A percentile compares a stretch with the other conserved stretches of the same genome.
Conservation (phyloP, 1,139 yeast species). For the Chernovozyma aurita region DNA sequence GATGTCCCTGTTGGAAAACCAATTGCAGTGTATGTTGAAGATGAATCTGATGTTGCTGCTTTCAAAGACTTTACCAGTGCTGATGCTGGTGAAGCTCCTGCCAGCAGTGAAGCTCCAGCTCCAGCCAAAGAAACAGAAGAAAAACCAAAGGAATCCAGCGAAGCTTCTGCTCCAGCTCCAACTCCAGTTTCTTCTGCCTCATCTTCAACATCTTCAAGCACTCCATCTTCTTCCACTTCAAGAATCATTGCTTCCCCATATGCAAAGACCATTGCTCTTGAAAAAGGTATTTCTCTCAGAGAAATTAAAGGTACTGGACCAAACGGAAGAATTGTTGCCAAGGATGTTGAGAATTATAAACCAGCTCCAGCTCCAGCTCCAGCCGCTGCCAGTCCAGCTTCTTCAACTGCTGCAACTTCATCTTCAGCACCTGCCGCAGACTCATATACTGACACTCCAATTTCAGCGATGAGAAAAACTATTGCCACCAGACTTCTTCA, state of each 20-base stretch:
- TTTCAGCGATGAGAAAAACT: constrained; percentile 89
- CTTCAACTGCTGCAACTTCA: constrained; percentile 34
- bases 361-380: constrained; percentile 41
- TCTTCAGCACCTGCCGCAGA: constrained; percentile 48
- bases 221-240: constrained; percentile 32
- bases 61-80: constrained; percentile 80
- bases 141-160: constrained; percentile 17
- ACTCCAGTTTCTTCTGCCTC: constrained; percentile 21
- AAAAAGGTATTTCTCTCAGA: constrained; percentile 84
- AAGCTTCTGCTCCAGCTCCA: constrained; percentile 27
- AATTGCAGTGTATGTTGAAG: constrained; percentile 94
- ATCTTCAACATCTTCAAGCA: constrained; percentile 18
- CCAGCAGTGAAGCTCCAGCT: constrained; percentile 30
- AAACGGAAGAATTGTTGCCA: constrained; percentile 86
- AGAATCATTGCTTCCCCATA: constrained; percentile 93
- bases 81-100: constrained; percentile 66
- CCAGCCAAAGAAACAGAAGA: constrained; percentile 28
- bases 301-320: constrained; percentile 92
- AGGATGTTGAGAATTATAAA: constrained; percentile 75
- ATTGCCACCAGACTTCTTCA: constrained; percentile 85
- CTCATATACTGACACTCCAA: constrained; percentile 74
- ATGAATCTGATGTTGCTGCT: constrained; percentile 77
- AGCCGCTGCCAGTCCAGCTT: constrained; percentile 20
- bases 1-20: constrained; percentile 94
- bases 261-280: constrained; percentile 91